A percentile compares a stretch with the other conserved stretches of the same genome.
phyloP scores from a whole-genome alignment of 805 yeast genomes.

The Candida adriatica region DNA sequence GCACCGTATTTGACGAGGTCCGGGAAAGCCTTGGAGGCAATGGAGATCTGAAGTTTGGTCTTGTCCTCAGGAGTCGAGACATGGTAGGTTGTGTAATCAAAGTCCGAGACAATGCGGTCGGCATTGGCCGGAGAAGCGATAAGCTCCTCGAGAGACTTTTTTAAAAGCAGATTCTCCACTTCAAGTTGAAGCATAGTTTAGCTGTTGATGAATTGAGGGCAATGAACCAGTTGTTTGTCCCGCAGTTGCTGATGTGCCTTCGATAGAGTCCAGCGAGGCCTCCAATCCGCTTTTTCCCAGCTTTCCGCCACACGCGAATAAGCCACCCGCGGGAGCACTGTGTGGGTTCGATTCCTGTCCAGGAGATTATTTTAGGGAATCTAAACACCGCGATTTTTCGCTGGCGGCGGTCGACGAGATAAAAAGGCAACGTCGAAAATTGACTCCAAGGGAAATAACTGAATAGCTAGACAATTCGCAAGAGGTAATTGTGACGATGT shows the following conservation, averaged over 20 bases:
- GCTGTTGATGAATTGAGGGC: too few relatives aligned
- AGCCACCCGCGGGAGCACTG: too few relatives aligned
- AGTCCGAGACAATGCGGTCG: conserved; percentile 89
- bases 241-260: too few relatives aligned
- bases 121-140: conserved; percentile 47
- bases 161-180: conserved; percentile 74
- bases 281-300: too few relatives aligned
- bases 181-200: conserved; percentile 73
- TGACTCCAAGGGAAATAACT: conserved; percentile 83
- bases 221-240: too few relatives aligned
- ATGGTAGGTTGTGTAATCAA: conserved; percentile 93
- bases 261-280: too few relatives aligned
- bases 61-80: conserved; percentile 81
- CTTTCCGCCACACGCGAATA: too few relatives aligned
- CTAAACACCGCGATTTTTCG: too few relatives aligned
- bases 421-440: conserved; percentile 74
- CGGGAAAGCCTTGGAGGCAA: conserved; percentile 69
- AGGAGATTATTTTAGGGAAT: too few relatives aligned
- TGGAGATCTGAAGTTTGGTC: conserved; percentile 55
- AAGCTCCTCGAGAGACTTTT: conserved; percentile 73
- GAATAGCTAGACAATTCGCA: conserved; percentile 4
- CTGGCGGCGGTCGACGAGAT: too few relatives aligned
- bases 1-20: conserved; percentile 69
- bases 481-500: conserved; percentile 6
- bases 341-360: too few relatives aligned